Percentiles rank a stretch among this genome's conserved stretches.
Conservation (phyloP, 345 rosid species). For the Geranium rotundifolium region DNA sequence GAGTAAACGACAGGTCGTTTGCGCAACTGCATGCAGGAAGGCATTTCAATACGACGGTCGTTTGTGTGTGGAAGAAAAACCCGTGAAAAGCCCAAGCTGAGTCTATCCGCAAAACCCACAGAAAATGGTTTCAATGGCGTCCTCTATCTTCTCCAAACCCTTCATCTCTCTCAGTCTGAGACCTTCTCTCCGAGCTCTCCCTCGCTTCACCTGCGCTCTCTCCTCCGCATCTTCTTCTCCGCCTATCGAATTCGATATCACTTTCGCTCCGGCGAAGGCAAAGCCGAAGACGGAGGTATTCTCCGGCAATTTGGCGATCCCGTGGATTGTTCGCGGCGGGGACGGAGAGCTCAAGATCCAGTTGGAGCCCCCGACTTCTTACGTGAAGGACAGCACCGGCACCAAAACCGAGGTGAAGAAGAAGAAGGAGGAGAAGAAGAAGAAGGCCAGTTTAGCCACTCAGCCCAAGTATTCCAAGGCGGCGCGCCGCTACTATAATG, state of each 20-base stretch:
- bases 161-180: conserved; percentile 17
- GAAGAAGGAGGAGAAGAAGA: conserved; percentile 11
- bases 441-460: conserved; percentile 3
- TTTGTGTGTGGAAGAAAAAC: too few species aligned
- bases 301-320: conserved; percentile 24
- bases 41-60: too few species aligned
- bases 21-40: too few species aligned
- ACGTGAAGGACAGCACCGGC: conserved; percentile 54
- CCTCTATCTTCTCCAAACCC: conserved; percentile 27
- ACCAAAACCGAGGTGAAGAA: conserved; percentile 43
- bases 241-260: conserved; percentile 63
- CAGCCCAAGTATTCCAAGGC: conserved; percentile 59
- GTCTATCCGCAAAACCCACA: not conserved
- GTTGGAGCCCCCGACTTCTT: conserved; percentile 51
- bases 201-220: conserved; percentile 27
- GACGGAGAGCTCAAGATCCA: conserved; percentile 74
- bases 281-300: conserved; percentile 22
- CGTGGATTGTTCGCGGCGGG: conserved; percentile 88
- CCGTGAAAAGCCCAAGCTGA: not conserved
- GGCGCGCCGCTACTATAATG: conserved; percentile 77
- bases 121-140: conserved; percentile 28
- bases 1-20: too few species aligned
- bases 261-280: conserved; percentile 70
- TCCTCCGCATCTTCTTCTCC: conserved; percentile 23
- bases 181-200: conserved; percentile 29